Percentiles rank a stretch among this genome's conserved stretches.
Evolutionary conservation across 441 rosid species (phyloP).

Genomic region (Corymbia calophylla): DNA sequence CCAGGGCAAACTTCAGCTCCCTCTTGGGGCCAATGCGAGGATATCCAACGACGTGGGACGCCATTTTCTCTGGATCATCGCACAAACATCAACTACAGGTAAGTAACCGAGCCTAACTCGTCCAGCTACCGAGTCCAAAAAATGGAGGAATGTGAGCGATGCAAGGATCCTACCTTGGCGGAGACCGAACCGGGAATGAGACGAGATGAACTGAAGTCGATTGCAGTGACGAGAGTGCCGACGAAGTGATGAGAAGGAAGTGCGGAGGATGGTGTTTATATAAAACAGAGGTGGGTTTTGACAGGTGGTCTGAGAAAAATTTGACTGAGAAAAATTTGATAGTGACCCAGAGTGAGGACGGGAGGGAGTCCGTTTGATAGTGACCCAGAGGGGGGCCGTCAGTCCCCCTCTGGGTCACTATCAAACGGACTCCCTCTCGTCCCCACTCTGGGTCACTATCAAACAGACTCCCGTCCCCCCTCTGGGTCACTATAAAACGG

Average conservation of each 20-base stretch:
- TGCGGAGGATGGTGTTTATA: no score
- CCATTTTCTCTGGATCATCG: slow-evolving; percentile 7
- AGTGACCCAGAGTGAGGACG: no score
- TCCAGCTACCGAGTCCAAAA: neutral
- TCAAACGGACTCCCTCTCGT: no score
- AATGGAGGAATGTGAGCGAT: neutral
- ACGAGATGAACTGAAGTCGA: neutral
- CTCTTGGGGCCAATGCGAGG: slow-evolving; percentile 98
- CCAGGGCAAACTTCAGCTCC: slow-evolving; percentile 92
- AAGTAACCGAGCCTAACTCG: neutral
- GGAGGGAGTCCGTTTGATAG: no score
- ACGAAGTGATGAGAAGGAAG: no score
- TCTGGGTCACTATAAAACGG: no score
- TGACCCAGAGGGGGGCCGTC: no score
- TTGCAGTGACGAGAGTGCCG: neutral
- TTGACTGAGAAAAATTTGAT: no score
- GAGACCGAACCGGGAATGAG: neutral
- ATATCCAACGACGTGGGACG: slow-evolving; percentile 45
- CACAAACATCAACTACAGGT: neutral
- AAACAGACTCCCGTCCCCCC: no score
- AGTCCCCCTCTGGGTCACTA: no score
- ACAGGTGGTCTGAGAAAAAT: neutral
- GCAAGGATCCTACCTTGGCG: neutral
- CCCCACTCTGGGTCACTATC: no score
- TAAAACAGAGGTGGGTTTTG: neutral